phyloP scores from a whole-genome alignment of 805 yeast species.

The Pichia kluyveri region DNA sequence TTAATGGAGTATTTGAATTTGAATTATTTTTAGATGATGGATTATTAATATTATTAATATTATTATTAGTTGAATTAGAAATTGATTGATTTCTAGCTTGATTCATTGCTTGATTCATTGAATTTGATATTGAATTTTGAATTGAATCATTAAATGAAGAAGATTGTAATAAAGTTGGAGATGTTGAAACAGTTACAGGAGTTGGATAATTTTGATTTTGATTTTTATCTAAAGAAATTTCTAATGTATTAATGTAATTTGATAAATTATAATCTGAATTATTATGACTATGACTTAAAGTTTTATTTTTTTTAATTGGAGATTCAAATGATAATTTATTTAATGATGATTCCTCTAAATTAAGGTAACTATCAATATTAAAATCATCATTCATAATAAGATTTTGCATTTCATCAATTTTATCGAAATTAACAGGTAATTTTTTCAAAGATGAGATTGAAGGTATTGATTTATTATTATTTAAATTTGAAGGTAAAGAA shows the following conservation, averaged over 20 bases:
- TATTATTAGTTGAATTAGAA: too few relatives aligned
- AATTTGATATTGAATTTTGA: not conserved
- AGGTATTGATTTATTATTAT: conserved; percentile 13
- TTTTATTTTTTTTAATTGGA: not conserved
- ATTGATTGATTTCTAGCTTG: too few relatives aligned
- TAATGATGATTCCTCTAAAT: conserved; percentile 20
- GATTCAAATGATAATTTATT: conserved; percentile 15
- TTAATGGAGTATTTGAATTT: conserved; percentile 3
- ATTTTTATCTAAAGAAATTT: conserved; percentile 21
- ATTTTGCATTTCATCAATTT: conserved; percentile 2
- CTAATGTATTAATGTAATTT: conserved; percentile 26
- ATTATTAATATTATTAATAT: too few relatives aligned
- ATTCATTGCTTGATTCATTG: conserved; percentile 1
- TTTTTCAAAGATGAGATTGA: conserved; percentile 7
- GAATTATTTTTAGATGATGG: too few relatives aligned
- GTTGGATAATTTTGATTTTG: conserved; percentile 8
- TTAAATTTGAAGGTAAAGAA: conserved; percentile 17
- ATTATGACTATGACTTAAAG: not conserved
- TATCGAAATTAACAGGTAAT: conserved; percentile 5
- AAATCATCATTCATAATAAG: conserved; percentile 15
- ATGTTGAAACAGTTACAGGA: conserved; percentile 9
- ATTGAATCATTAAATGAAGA: too few relatives aligned
- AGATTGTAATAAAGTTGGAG: conserved; percentile 11
- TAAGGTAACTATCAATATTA: conserved; percentile 25
- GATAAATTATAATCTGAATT: conserved; percentile 12